Evolutionary conservation across 177 flowering plant genomes (phyloP), one percentile per base, ranked within the genome.

Genomic region (Vitis hybrid): DNA sequence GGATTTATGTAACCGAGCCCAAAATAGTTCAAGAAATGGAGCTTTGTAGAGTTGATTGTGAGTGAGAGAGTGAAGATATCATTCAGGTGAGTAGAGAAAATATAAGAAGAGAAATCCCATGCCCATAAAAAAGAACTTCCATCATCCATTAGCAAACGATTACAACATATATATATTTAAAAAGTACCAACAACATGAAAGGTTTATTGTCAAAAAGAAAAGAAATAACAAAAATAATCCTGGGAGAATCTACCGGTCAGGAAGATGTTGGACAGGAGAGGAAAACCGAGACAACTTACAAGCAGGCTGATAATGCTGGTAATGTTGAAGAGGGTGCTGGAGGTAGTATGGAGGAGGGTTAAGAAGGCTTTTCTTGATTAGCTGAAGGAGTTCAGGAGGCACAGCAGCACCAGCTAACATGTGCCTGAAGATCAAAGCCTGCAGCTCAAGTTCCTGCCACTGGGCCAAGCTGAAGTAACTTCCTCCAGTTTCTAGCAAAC

Each of bases 391-490:
- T 67, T 94, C 96, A 68, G 78, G 72, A 52, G 98, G 98, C 69
- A 94, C 88, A 67, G 85, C 77, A 48, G 85, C 86, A 33, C 98
- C 96, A 67, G 91, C 92, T 16, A 85, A 62, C 87, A 94, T 84
- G 75, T 90, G 87, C 74, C 93, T 87, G 71, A 81, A 94, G 59
- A 92, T 90, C 85, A 89, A 73, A 51, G 92, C 93, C 68, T 94
- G 97, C 5, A 94, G 76, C 80, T 94, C 97, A 64, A 94, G 88
- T 77, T 94, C 97, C 61, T 92, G 96, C 96, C 92, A 85, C 84
- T 94, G 98, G 26, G 79, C 81, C 77, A 81, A 63, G 82, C 89
- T 94, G 78, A 90, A 93, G 57, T 72, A 77, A 63, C 94, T 77
- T 55, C 86, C 84, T 39, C 45, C 45, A 39, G 45, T 39, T 39